Base-by-base conservation (phyloP, 2,329 filamentous ascomycete species). In the Onygenales sp. region DNA sequence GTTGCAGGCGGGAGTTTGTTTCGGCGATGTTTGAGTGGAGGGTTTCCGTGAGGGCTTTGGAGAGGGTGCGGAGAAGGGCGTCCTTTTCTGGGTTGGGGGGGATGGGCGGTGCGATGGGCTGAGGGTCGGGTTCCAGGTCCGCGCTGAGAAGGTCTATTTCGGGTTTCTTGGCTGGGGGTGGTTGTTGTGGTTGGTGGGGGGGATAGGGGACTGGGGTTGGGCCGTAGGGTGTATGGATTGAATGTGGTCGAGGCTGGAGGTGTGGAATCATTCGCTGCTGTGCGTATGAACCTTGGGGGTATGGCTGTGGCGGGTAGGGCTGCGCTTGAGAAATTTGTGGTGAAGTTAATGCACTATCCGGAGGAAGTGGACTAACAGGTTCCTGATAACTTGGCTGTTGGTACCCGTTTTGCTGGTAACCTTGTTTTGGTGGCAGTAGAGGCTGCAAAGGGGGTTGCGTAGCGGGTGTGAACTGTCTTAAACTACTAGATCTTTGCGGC, bases 1-100 rank as follows among this genome's bases (percentile, higher is more conserved):
- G 86, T 0, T 83, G 78, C 36, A 95, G 77, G 17, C 86, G 88
- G 11, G 85, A 78, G 14, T 82, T 78, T 60, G 91, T 91, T 63
- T 93, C 87, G 31, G 79, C 71, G 46, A 86, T 79, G 51, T 83
- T 85, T 47, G 80, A 79, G 57, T 84, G 82, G 13, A 91, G 83
- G 57, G 87, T 84, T 41, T 80, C 74, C 52, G 83, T 77, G 2
- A 97, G 75, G 0, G 84, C 81, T 53, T 79, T 76, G 38, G 85
- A 89, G 33, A 97, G 79, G 44, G 90, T 86, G 51, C 80, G 79
- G 2, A 95, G 78, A 13, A 97, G 80, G 17, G 87, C 85, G 68
- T 97, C 90, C 67, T 95, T 96, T 70, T 97, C 89, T 0, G 93
- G 93, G 63, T 98, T 98, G 0, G 90, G 91, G 0, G 93, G 92